Evolutionary conservation across 352 stramenopile species (phyloP).

Genomic region (Globisporangium cystogenes): DNA sequence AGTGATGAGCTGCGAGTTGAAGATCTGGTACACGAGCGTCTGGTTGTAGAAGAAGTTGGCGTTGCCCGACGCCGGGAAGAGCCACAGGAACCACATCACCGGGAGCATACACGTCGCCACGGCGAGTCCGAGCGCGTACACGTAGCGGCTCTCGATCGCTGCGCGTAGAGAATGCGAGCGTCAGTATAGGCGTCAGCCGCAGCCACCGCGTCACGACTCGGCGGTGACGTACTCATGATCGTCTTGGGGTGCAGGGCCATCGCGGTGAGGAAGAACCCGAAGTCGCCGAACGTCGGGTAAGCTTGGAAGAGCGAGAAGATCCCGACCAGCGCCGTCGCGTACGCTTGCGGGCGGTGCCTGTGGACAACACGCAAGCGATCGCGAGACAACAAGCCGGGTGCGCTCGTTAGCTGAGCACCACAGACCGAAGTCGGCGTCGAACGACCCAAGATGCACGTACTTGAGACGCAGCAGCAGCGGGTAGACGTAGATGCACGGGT

Average conservation of each 20-base stretch:
- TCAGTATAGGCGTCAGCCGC: too few species aligned
- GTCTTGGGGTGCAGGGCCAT: constrained; percentile 72
- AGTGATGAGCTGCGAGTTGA: constrained; percentile 69
- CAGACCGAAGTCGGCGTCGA: too few species aligned
- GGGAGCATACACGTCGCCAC: constrained; percentile 72
- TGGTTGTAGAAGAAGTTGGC: constrained; percentile 90
- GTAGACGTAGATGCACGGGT: constrained; percentile 76
- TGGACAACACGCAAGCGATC: too few species aligned
- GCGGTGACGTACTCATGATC: constrained; percentile 73
- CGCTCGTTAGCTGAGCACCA: too few species aligned
- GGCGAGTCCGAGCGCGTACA: constrained; percentile 61
- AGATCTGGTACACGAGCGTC: constrained; percentile 84
- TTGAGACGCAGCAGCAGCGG: constrained; percentile 72
- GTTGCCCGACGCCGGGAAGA: constrained; percentile 80
- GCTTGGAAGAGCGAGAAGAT: constrained; percentile 77
- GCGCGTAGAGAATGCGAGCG: neutral
- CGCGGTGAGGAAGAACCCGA: constrained; percentile 69
- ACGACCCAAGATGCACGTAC: too few species aligned
- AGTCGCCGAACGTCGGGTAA: constrained; percentile 74
- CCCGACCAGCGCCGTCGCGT: constrained; percentile 56
- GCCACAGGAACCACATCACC: constrained; percentile 86
- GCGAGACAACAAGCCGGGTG: neutral
- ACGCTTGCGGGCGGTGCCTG: constrained; percentile 68
- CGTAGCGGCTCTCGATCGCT: constrained; percentile 78
- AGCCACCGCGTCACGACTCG: too few species aligned